Evolutionary conservation across 441 rosid genomes (phyloP).

Genomic region (Populus tomentosa): DNA sequence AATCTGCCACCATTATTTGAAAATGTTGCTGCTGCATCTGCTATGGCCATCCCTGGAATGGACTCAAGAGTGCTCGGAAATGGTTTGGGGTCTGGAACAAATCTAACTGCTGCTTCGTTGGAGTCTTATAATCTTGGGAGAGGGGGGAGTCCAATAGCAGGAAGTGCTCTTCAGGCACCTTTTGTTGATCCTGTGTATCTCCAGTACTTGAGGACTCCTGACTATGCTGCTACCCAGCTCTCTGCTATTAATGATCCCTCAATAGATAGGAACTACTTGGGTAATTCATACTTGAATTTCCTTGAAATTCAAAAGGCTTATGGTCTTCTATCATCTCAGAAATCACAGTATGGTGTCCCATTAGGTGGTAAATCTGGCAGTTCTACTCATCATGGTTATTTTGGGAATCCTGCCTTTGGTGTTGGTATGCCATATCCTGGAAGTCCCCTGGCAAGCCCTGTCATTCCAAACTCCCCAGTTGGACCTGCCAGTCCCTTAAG

Average conservation of each 20-base stretch:
- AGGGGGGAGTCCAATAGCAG: slow-evolving; percentile 38
- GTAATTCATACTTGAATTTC: slow-evolving; percentile 50
- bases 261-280: slow-evolving; percentile 36
- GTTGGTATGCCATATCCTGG: slow-evolving; percentile 60
- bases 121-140: slow-evolving; percentile 43
- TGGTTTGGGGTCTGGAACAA: slow-evolving; percentile 38
- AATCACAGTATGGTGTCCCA: slow-evolving; percentile 47
- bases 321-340: slow-evolving; percentile 47
- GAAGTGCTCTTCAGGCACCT: slow-evolving; percentile 26
- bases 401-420: slow-evolving; percentile 49
- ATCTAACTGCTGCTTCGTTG: slow-evolving; percentile 37
- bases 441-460: slow-evolving; percentile 35
- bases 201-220: slow-evolving; percentile 49
- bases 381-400: slow-evolving; percentile 33
- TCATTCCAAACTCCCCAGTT: slow-evolving; percentile 47
- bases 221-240: slow-evolving; percentile 43
- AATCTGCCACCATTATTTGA: slow-evolving; percentile 63
- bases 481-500: slow-evolving; percentile 53
- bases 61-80: slow-evolving; percentile 59
- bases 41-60: slow-evolving; percentile 57
- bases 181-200: slow-evolving; percentile 42
- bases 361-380: slow-evolving; percentile 44
- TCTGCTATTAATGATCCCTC: slow-evolving; percentile 39
- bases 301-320: slow-evolving; percentile 49
- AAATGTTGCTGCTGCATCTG: slow-evolving; percentile 64